Conservation (phyloP, 1,284 basidiomycete genomes). For the Taiwanofungus camphoratus region DNA sequence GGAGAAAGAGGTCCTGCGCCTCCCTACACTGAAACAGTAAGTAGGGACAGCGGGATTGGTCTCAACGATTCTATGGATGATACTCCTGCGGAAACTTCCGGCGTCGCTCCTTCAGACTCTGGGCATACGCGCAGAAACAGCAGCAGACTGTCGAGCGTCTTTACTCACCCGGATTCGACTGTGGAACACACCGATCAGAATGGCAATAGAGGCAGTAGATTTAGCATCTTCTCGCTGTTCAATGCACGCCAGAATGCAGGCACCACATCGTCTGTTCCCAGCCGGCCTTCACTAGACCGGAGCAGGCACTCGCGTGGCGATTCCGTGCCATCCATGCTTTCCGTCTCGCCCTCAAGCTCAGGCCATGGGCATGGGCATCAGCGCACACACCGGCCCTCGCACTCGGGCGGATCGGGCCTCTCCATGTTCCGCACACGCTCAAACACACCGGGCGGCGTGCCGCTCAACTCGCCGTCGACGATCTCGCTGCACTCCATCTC, state of each 20-base stretch:
- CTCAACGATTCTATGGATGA: slow-evolving; percentile 1
- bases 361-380: background rate
- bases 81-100: background rate
- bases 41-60: slow-evolving; percentile 15
- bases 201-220: background rate
- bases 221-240: slow-evolving; percentile 16
- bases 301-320: slow-evolving; percentile 16
- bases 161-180: background rate
- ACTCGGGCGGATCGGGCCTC: slow-evolving; percentile 31
- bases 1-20: slow-evolving; percentile 54
- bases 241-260: slow-evolving; percentile 16
- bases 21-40: slow-evolving; percentile 55
- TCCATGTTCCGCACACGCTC: slow-evolving; percentile 26
- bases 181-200: background rate
- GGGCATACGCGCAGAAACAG: background rate
- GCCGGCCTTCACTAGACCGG: slow-evolving; percentile 9
- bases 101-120: background rate
- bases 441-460: slow-evolving; percentile 24
- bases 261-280: slow-evolving; percentile 13
- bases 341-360: slow-evolving; percentile 14
- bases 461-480: slow-evolving; percentile 35
- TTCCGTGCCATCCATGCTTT: slow-evolving; percentile 16
- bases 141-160: background rate
- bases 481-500: slow-evolving; percentile 44
- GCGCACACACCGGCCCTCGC: slow-evolving; percentile 23